Conservation (phyloP, 2,329 filamentous ascomycete genomes). For the Apiospora malaysiana region DNA sequence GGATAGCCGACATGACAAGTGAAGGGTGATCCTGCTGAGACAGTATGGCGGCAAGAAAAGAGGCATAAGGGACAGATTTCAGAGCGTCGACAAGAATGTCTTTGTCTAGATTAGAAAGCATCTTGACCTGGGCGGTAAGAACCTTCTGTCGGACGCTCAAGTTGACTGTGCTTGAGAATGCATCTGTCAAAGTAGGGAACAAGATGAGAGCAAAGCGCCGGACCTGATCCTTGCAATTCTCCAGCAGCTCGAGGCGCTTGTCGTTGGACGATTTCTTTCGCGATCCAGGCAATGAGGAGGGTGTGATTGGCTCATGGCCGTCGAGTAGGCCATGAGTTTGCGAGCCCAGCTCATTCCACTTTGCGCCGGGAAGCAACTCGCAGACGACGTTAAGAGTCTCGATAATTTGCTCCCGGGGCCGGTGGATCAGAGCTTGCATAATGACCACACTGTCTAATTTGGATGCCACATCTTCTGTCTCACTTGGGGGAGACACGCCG, state of each 20-base stretch:
- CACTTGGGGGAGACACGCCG: conserved; percentile 87
- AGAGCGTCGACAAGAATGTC: conserved; percentile 85
- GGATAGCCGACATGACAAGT: conserved; percentile 84
- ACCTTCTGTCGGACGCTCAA: conserved; percentile 94
- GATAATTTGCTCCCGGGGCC: conserved; percentile 93
- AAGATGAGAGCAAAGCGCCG: conserved; percentile 92
- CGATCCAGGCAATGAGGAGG: conserved; percentile 45
- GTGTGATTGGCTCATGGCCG: conserved; percentile 46
- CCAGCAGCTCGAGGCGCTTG: conserved; percentile 80
- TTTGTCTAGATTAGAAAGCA: conserved; percentile 93
- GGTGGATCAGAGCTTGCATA: conserved; percentile 97
- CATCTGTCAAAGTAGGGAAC: conserved; percentile 93
- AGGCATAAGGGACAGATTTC: conserved; percentile 89
- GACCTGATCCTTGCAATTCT: conserved; percentile 84
- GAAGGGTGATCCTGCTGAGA: conserved; percentile 93
- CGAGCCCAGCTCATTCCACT: conserved; percentile 55
- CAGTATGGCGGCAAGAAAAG: conserved; percentile 91
- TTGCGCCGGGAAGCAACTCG: conserved; percentile 83
- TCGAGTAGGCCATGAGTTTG: conserved; percentile 39
- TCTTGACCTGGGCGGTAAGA: conserved; percentile 93
- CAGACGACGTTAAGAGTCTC: conserved; percentile 98
- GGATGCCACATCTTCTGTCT: conserved; percentile 75
- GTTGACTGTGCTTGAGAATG: conserved; percentile 97
- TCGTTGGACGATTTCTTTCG: conserved; percentile 70
- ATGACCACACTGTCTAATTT: conserved; percentile 97